Conservation (phyloP, 768 basidiomycete genomes). For the Rhodosporidiobolus sp. region DNA sequence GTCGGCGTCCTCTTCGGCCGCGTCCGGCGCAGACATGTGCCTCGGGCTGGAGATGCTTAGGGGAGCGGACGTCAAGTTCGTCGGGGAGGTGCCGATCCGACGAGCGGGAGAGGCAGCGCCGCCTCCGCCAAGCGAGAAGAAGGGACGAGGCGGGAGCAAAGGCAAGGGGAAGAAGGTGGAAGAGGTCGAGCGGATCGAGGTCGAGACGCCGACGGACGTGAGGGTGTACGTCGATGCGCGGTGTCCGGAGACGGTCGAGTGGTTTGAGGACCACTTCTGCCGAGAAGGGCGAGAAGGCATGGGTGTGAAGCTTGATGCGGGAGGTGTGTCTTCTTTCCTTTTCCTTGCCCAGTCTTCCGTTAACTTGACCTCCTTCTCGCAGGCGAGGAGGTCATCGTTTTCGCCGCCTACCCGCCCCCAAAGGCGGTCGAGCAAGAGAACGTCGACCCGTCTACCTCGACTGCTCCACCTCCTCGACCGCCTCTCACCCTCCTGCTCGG, state of each 20-base stretch:
- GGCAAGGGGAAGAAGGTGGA: not conserved
- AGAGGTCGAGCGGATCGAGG: not conserved
- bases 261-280: slow-evolving; percentile 37
- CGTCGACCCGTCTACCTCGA: slow-evolving; percentile 5
- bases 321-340: slow-evolving; percentile 5
- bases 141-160: not conserved
- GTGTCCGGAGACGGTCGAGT: slow-evolving; percentile 33
- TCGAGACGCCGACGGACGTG: slow-evolving; percentile 40
- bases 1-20: slow-evolving; percentile 4
- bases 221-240: slow-evolving; percentile 31
- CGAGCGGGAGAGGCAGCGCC: not conserved
- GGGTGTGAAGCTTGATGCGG: slow-evolving; percentile 26
- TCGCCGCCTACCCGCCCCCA: slow-evolving; percentile 6
- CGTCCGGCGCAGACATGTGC: slow-evolving; percentile 35
- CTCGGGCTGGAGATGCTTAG: slow-evolving; percentile 37
- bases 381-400: slow-evolving; percentile 36
- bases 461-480: not conserved
- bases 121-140: not conserved
- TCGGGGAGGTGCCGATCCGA: not conserved
- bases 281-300: slow-evolving; percentile 5
- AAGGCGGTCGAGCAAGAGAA: not conserved
- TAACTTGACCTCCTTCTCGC: not conserved
- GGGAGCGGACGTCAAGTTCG: slow-evolving; percentile 13
- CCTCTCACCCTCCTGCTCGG: slow-evolving; percentile 28
- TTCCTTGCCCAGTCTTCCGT: not conserved